Percentiles rank a stretch among this genome's conserved stretches.
phyloP scores from a whole-genome alignment of 2,329 filamentous ascomycete species.

The Raffaelea ambrosiae region DNA sequence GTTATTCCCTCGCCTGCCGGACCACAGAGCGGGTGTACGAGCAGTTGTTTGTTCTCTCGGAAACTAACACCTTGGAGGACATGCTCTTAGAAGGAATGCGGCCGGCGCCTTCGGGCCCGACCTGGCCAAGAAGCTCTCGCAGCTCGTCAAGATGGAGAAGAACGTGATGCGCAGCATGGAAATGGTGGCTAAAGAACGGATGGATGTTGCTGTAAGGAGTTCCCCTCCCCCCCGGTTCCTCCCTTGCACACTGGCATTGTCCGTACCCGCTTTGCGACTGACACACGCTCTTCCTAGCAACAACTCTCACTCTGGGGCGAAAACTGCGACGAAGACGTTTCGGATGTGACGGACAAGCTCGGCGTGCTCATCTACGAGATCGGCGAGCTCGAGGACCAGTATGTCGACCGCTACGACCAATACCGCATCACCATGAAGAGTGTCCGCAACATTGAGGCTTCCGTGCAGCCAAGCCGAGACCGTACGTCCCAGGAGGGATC shows the following conservation, averaged over 20 bases:
- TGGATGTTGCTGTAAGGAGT: constrained; percentile 87
- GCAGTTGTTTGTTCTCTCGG: no score
- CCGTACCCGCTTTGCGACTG: neutral
- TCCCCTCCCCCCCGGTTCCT: neutral
- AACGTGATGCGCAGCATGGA: constrained; percentile 99
- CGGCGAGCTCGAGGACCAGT: constrained; percentile 95
- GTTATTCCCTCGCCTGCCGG: neutral
- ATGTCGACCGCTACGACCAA: constrained; percentile 97
- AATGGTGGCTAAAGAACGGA: constrained; percentile 86
- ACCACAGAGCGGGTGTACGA: no score
- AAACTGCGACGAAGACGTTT: constrained; percentile 91
- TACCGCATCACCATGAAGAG: constrained; percentile 99
- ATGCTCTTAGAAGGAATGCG: constrained; percentile 63
- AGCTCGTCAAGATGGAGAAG: constrained; percentile 99
- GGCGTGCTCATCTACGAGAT: constrained; percentile 98
- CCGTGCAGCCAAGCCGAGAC: constrained; percentile 94
- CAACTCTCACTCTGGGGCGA: constrained; percentile 99
- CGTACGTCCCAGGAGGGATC: constrained; percentile 52
- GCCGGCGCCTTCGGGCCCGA: constrained; percentile 76
- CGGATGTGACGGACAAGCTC: constrained; percentile 97
- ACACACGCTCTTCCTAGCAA: constrained; percentile 51
- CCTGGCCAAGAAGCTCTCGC: constrained; percentile 92
- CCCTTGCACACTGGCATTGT: neutral
- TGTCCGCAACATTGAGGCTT: constrained; percentile 97
- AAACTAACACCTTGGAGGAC: no score